phyloP scores from a whole-genome alignment of 2,329 filamentous ascomycete genomes.

The Thermothelomyces thermophilus region DNA sequence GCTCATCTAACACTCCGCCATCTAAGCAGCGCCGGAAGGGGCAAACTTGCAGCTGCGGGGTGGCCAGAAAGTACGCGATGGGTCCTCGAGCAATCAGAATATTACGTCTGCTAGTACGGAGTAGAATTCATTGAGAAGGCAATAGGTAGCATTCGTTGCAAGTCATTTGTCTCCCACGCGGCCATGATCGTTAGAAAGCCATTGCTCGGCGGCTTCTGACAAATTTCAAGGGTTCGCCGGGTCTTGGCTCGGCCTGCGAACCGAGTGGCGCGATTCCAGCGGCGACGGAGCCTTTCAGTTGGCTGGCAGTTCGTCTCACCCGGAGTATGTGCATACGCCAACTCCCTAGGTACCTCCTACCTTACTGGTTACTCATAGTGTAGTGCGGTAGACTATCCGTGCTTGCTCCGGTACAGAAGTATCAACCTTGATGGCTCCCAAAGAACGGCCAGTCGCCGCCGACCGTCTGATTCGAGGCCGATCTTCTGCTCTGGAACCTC shows the following conservation, averaged over 20 bases:
- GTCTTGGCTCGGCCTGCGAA: background rate
- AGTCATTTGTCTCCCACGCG: too few species aligned
- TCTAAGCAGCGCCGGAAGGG: slow-evolving; percentile 4
- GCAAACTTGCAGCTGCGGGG: slow-evolving; percentile 12
- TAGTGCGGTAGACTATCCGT: too few species aligned
- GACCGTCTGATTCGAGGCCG: slow-evolving; percentile 7
- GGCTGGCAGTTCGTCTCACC: background rate
- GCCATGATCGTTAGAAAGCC: background rate
- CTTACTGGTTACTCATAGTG: too few species aligned
- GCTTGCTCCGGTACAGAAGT: too few species aligned
- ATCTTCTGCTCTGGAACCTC: slow-evolving; percentile 5
- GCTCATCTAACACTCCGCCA: background rate
- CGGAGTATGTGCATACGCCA: too few species aligned
- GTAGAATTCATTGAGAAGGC: too few species aligned
- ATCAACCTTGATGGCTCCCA: slow-evolving; percentile 3
- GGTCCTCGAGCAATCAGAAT: background rate
- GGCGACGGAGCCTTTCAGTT: background rate
- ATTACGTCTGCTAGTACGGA: too few species aligned
- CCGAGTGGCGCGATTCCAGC: background rate
- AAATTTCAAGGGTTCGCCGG: slow-evolving; percentile 4
- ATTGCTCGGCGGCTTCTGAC: background rate
- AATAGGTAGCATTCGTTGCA: too few species aligned
- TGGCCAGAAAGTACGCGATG: background rate
- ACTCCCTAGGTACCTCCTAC: too few species aligned
- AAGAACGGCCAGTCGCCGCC: background rate